Conservation (phyloP, 1,139 yeast species). For the Zygoascus meyerae region DNA sequence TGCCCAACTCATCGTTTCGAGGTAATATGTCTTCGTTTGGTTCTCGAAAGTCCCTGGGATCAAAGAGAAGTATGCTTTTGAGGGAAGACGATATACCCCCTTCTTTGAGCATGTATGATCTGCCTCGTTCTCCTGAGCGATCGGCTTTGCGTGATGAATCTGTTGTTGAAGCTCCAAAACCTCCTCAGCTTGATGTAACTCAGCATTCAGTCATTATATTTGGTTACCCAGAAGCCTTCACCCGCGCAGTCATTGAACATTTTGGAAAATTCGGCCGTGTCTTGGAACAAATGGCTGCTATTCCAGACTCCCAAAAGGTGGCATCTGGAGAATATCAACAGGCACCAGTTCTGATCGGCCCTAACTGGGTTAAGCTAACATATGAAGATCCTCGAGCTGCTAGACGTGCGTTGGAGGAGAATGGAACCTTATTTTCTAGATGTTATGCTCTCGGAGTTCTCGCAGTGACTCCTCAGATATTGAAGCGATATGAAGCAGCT, state of each 20-base stretch:
- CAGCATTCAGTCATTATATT: constrained; percentile 59
- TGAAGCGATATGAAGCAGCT: constrained; percentile 7
- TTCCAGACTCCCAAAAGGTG: constrained; percentile 11
- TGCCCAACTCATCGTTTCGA: constrained; percentile 1
- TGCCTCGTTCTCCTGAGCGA: constrained; percentile 7
- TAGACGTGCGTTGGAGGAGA: constrained; percentile 74
- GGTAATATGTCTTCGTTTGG: constrained; percentile 7
- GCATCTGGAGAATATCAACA: constrained; percentile 16
- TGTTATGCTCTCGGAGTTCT: constrained; percentile 27
- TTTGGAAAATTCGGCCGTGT: constrained; percentile 78
- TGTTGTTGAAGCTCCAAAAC: neutral
- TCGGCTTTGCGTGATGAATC: neutral
- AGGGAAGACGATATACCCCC: constrained; percentile 31
- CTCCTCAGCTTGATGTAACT: neutral
- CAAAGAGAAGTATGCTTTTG: constrained; percentile 1
- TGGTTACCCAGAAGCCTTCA: constrained; percentile 78
- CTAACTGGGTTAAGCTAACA: constrained; percentile 84
- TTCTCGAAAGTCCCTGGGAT: constrained; percentile 6
- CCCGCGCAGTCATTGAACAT: constrained; percentile 62
- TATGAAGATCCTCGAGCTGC: constrained; percentile 74
- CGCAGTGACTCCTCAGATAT: constrained; percentile 1
- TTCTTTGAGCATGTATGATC: constrained; percentile 31
- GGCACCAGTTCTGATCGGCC: constrained; percentile 81
- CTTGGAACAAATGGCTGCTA: constrained; percentile 58
- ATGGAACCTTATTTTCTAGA: constrained; percentile 67